phyloP scores from a whole-genome alignment of 2,329 filamentous ascomycete species.

The Sclerotinia subarctica region DNA sequence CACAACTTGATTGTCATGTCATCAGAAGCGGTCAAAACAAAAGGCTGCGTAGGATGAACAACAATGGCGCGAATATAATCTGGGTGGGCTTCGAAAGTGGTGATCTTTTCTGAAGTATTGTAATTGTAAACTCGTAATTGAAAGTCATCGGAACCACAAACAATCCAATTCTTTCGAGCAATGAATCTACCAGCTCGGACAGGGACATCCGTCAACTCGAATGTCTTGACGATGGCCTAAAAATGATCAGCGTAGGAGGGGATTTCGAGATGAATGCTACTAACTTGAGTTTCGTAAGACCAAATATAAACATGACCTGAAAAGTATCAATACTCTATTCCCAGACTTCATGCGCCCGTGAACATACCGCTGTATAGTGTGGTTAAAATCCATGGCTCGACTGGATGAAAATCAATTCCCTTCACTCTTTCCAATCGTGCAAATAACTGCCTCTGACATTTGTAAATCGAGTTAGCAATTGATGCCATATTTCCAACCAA shows the following conservation, averaged over 20 bases:
- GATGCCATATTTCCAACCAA: conserved; percentile 27
- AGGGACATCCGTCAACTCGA: conserved; percentile 97
- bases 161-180: conserved; percentile 98
- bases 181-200: conserved; percentile 96
- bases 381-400: conserved; percentile 94
- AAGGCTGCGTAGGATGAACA: conserved; percentile 92
- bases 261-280: conserved; percentile 16
- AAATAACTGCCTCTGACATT: conserved; percentile 70
- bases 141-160: conserved; percentile 93
- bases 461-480: conserved; percentile 40
- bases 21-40: conserved; percentile 93
- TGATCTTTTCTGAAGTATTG: conserved; percentile 98
- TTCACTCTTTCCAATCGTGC: conserved; percentile 94
- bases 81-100: conserved; percentile 93
- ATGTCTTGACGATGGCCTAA: conserved; percentile 91
- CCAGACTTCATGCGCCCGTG: conserved; percentile 25
- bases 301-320: conserved; percentile 97
- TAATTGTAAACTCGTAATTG: conserved; percentile 91
- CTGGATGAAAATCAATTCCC: conserved; percentile 94
- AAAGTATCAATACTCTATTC: conserved; percentile 33
- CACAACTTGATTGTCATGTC: conserved; percentile 98
- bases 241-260: conserved; percentile 22
- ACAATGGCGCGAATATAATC: conserved; percentile 98
- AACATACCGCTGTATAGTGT: conserved; percentile 87
- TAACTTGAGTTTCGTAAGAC: conserved; percentile 88